Conservation (phyloP, 257 asterid genomes). For the Ehretia macrophylla region DNA sequence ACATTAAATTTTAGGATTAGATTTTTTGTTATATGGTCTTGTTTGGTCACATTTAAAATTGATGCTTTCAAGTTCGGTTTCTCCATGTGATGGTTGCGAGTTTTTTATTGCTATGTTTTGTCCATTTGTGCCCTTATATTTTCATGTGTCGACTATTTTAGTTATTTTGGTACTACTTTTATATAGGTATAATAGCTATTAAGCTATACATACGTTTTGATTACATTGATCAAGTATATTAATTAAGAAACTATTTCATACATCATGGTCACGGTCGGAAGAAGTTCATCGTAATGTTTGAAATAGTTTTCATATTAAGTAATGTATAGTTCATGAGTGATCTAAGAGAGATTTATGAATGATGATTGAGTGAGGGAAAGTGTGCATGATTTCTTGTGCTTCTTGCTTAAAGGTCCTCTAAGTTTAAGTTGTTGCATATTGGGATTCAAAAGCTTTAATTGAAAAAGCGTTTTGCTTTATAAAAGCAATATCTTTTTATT, state of each 20-base stretch:
- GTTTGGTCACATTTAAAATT: background rate
- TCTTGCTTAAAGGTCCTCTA: slow-evolving; percentile 33
- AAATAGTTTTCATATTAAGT: too few species aligned
- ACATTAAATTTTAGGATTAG: background rate
- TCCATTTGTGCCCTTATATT: slow-evolving; percentile 20
- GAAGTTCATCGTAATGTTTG: too few species aligned
- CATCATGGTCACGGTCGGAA: too few species aligned
- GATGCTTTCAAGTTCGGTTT: background rate
- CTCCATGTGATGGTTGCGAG: slow-evolving; percentile 4
- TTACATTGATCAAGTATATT: background rate
- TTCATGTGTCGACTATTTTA: slow-evolving; percentile 10
- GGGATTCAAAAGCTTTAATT: slow-evolving; percentile 28
- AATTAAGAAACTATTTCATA: too few species aligned
- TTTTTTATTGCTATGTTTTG: slow-evolving; percentile 18
- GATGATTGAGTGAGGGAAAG: slow-evolving; percentile 20
- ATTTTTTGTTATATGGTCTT: slow-evolving; percentile 3
- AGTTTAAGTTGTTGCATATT: slow-evolving; percentile 27
- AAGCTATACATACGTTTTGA: background rate
- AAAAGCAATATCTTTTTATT: slow-evolving; percentile 12
- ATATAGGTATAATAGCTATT: background rate
- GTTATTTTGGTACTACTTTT: background rate
- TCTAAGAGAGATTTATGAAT: slow-evolving; percentile 24
- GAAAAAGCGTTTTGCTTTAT: slow-evolving; percentile 13
- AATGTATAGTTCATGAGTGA: slow-evolving; percentile 19
- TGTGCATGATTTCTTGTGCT: slow-evolving; percentile 44